Percentiles rank a stretch among this genome's conserved stretches.
Conservation (phyloP, 331 rosid species). For the Prunus yedoensis region DNA sequence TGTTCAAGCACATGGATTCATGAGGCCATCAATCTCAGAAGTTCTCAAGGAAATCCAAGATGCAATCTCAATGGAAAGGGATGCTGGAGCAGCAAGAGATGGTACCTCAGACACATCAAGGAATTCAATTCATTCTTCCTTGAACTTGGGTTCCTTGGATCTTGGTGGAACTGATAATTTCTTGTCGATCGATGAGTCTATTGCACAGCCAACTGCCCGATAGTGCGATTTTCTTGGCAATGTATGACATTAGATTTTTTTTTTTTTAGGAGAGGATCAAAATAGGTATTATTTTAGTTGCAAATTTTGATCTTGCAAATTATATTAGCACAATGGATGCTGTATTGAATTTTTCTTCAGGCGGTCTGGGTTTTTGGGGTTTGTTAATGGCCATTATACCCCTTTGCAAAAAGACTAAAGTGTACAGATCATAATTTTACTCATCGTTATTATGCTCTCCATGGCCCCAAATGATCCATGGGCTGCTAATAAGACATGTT, state of each 20-base stretch:
- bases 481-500: too few species aligned
- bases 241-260: background rate
- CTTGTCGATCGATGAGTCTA: conserved; percentile 48
- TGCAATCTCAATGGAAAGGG: conserved; percentile 77
- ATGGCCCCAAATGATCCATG: too few species aligned
- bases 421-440: too few species aligned
- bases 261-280: background rate
- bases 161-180: conserved; percentile 41
- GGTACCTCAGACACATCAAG: conserved; percentile 48
- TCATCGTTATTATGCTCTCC: too few species aligned
- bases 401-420: background rate
- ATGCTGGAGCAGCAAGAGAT: conserved; percentile 37
- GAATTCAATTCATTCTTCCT: conserved; percentile 43
- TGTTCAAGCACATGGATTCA: conserved; percentile 80
- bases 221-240: conserved; percentile 13
- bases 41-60: conserved; percentile 97
- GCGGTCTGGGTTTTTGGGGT: too few species aligned
- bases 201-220: conserved; percentile 48
- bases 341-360: background rate
- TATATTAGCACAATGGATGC: background rate
- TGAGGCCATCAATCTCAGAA: conserved; percentile 92
- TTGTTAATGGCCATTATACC: too few species aligned
- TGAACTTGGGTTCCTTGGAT: conserved; percentile 42
- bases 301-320: background rate
- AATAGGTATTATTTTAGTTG: background rate